Evolutionary conservation across 2,329 filamentous ascomycete genomes (phyloP).

Genomic region (Apiospora sp.): DNA sequence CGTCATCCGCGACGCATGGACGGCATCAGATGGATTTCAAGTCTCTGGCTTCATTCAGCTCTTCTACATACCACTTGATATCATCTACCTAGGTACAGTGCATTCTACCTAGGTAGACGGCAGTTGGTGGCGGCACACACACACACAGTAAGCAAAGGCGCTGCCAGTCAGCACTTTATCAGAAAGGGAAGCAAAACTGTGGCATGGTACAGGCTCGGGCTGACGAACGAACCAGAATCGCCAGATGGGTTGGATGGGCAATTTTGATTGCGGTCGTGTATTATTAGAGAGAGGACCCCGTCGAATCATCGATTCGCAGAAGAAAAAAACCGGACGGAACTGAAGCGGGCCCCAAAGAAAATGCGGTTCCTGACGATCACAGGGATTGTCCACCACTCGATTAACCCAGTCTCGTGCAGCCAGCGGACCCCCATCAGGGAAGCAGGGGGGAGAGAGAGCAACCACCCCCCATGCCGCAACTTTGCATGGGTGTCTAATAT

Average conservation of each 20-base stretch:
- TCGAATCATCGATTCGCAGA: conserved; percentile 3
- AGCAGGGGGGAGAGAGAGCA: not conserved
- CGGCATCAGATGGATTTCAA: not conserved
- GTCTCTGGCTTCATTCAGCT: not conserved
- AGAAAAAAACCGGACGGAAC: conserved; percentile 11
- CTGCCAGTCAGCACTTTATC: not conserved
- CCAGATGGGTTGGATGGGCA: not conserved
- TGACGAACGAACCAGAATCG: conserved; percentile 8
- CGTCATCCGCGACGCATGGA: conserved; percentile 1
- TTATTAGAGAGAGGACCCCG: not conserved
- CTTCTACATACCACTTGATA: not conserved
- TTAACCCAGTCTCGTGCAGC: not conserved
- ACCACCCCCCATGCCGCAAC: too few species aligned
- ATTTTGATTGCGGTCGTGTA: not conserved
- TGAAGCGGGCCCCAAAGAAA: not conserved
- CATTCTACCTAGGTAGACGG: not conserved
- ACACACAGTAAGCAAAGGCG: not conserved
- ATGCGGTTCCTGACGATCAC: conserved; percentile 21
- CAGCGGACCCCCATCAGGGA: not conserved
- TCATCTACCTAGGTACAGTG: too few species aligned
- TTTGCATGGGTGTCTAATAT: too few species aligned
- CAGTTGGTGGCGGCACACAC: not conserved
- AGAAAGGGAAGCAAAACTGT: not conserved
- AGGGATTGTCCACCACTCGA: conserved; percentile 18
- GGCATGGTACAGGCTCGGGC: not conserved